Evolutionary conservation across 495 filamentous ascomycete genomes (phyloP), one percentile per base, ranked within the genome.

Genomic region (Tuber aestivum): DNA sequence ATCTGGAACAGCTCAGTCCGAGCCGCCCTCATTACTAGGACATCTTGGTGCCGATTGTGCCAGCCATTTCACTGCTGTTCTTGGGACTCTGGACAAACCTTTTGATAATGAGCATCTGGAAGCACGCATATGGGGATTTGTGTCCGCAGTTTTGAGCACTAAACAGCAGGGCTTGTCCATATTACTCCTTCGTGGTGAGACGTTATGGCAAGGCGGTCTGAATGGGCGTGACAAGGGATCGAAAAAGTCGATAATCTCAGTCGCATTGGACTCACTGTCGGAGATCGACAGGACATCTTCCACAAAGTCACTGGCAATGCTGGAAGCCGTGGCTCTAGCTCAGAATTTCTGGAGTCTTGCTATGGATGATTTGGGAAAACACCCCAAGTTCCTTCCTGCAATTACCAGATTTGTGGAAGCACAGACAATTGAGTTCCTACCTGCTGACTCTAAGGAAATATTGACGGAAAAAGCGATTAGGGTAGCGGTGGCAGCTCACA

Each of bases 161-260:
- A 91, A 93, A 73, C 95, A 99, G 78, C 94, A 97, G 81, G 98
- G 96, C 91, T 91, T 99, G 85, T 90, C 95, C 0, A 93, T 97
- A 69, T 95, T 93, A 81, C 87, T 98, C 71, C 90, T 98, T 40
- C 97, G 94, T 6, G 95, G 95, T 38, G 90, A 90, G 76, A 93
- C 92, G 0, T 93, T 95, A 23, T 88, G 90, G 72, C 89, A 94
- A 70, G 89, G 90, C 1, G 84, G 84, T 1, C 87, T 89, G 42
- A 83, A 80, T 38, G 86, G 87, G 75, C 81, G 81, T n/a, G 78
- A 80, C 70, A 80, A 84, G 86, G 85, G 77, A 87, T 84, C 84
- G 85, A 84, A 80, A 7, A 86, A 87, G 68, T 91, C 93, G 4
- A 87, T 97, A 48, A 86, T 98, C 71, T 87, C 87, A 20, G 89